phyloP scores from a whole-genome alignment of 768 basidiomycete genomes.

The Xanthoconium stramineum region DNA sequence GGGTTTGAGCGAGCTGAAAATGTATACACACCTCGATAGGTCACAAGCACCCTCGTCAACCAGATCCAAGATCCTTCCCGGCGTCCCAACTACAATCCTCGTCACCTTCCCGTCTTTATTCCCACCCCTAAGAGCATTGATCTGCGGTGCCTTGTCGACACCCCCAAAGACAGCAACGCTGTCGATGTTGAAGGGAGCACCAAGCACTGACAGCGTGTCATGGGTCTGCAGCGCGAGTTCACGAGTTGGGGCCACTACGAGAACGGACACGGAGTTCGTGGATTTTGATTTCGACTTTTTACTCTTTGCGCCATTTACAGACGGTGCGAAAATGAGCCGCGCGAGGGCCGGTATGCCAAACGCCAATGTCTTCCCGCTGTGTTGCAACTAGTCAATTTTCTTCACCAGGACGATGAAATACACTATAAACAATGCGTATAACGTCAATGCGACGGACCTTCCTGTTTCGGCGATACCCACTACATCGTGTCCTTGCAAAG shows the following conservation, averaged over 20 bases:
- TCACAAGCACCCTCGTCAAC: conserved; percentile 83
- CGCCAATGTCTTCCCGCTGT: conserved; percentile 91
- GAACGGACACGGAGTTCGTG: conserved; percentile 47
- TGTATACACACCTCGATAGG: conserved; percentile 58
- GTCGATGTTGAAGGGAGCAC: conserved; percentile 68
- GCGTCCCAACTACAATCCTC: conserved; percentile 90
- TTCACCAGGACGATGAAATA: not conserved
- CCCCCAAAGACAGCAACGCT: conserved; percentile 93
- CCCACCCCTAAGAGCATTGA: conserved; percentile 58
- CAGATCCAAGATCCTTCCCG: conserved; percentile 91
- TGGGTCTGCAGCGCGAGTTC: conserved; percentile 97
- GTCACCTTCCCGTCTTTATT: conserved; percentile 50
- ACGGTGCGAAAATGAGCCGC: conserved; percentile 47
- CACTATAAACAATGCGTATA: not conserved
- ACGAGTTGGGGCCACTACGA: conserved; percentile 92
- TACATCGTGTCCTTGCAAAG: conserved; percentile 78
- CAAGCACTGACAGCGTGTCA: conserved; percentile 71
- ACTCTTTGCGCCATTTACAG: conserved; percentile 16
- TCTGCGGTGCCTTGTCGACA: conserved; percentile 85
- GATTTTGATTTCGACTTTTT: conserved; percentile 30
- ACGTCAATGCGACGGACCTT: conserved; percentile 42
- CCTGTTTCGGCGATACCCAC: conserved; percentile 98
- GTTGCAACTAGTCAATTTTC: conserved; percentile 1
- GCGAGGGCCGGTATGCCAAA: conserved; percentile 91
- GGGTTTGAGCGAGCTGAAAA: not conserved